Evolutionary conservation across 2,329 filamentous ascomycete genomes (phyloP), one percentile per base, ranked within the genome.

Genomic region (Trichoderma sp.): DNA sequence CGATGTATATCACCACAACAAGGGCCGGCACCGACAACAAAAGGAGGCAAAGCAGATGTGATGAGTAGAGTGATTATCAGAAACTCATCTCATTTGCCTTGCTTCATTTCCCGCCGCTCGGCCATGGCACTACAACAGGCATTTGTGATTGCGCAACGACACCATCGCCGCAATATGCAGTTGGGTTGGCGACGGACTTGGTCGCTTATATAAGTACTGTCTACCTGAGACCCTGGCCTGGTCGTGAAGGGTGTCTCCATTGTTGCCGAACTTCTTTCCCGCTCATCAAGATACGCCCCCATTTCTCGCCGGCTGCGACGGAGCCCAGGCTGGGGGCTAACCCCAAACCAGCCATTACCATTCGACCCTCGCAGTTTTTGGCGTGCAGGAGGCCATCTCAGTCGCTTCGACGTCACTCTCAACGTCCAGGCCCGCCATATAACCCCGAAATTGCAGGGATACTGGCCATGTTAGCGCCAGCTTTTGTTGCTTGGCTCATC

Each of bases 361-460:
- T 59, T 49, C 63, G 63, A 66, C 54, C 30, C 65, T 67, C 65
- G 56, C 66, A 68, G 34, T 49, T 68, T 66, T 59, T 66, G 63
- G 63, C 54, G 54, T 63, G 66, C 66, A 68, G 66, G 32, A 63
- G 46, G 16, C 58, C 58, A 68, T 63, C 59, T 68, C 51, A 39
- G 56, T 67, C 49, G 55, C 49, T 54, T 67, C 65, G 56, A 68
- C 66, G 58, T 68, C 66, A 63, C 66, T 56, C 11, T 39, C 28
- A 30, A 26, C 55, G 52, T 49, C 30, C 56, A 39, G 56, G 43
- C 65, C 65, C 55, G 65, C 59, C 58, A 63, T 63, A 68, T 63
- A 61, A 56, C 66, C 58, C 66, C 66, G 66, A 68, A 56, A 63
- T 68, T 68, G 30, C 66, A 68, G 66, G 66, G 66, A 49, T 60